Evolutionary conservation across 2,329 filamentous ascomycete genomes (phyloP).

Genomic region (Ceratocystis alfenasii): DNA sequence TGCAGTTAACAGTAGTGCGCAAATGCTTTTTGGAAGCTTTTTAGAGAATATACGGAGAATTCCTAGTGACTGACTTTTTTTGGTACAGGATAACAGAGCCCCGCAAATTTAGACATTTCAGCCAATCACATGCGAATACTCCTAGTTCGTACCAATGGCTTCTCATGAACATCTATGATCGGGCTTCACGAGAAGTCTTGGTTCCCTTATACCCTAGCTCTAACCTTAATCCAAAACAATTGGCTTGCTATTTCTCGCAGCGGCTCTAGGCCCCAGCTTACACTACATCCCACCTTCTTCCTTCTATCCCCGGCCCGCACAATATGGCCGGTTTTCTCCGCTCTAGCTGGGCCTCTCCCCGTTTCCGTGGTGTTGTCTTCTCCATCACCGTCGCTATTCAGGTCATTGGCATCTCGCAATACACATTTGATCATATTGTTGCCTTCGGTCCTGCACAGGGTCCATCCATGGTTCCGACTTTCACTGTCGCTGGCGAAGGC

Average conservation of each 20-base stretch:
- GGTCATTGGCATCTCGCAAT: constrained; percentile 37
- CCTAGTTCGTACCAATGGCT: too few relatives aligned
- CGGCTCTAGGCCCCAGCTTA: neutral
- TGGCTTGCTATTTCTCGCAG: too few relatives aligned
- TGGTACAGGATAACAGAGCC: neutral
- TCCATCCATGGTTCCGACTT: constrained; percentile 81
- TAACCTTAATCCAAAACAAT: too few relatives aligned
- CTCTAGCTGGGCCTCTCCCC: constrained; percentile 18
- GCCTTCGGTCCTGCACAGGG: constrained; percentile 50
- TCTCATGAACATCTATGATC: too few relatives aligned
- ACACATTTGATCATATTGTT: constrained; percentile 50
- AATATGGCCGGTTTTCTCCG: constrained; percentile 21
- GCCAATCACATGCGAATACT: neutral
- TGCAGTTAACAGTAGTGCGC: neutral
- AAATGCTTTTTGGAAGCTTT: neutral
- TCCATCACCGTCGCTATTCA: constrained; percentile 35
- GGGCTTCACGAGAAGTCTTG: too few relatives aligned
- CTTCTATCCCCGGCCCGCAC: neutral
- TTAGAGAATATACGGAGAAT: neutral
- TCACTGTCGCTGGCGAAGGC: constrained; percentile 54
- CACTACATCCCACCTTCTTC: neutral
- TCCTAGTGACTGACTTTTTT: neutral
- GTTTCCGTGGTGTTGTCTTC: constrained; percentile 30
- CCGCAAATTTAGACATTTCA: neutral
- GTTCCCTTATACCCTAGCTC: too few relatives aligned